Evolutionary conservation across 345 rosid species (phyloP), one percentile per base, ranked within the genome.

Genomic region (Eucalyptus sp.): DNA sequence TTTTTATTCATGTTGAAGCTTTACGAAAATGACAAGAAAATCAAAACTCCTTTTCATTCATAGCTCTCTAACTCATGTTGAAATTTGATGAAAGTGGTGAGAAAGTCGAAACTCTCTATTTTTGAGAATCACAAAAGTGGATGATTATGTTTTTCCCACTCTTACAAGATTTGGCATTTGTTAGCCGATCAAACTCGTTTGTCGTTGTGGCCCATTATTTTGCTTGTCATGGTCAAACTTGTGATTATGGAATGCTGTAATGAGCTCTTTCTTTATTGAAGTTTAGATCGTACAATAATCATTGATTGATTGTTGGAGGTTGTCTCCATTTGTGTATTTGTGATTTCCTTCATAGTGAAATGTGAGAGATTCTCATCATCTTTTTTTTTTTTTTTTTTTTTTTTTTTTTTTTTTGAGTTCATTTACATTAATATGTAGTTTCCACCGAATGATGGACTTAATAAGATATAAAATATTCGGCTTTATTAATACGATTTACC

Each of bases 1-100:
- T 14, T n/a, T n/a, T n/a, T 10, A 16, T 66, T 66, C 0, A 14
- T 0, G 2, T 66, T 14, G 20, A 66, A 66, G 10, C 20, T 66
- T 7, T 7, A n/a, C 1, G 3, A 66, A 66, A 64, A 64, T 13
- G 9, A 64, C 37, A 4, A 4, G 10, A 64, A 8, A 64, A 7
- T n/a, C 3, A n/a, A 15, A 66, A n/a, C 20, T 7, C 5, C 20
- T n/a, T 64, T n/a, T 4, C 76, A n/a, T 64, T 14, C 17, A 14
- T n/a, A 14, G 10, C 10, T 7, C 76, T n/a, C 10, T n/a, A 0
- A 8, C 7, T 60, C 3, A 60, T 12, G 7, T 60, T 60, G 15
- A 60, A 60, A 60, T 60, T 13, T 13, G 31, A 60, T 27, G 31
- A 27, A 60, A n/a, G 10, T 7, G 3, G 33, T 15, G 3, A 66